phyloP scores from a whole-genome alignment of 139 green algal genomes.

The Closterium sp. region DNA sequence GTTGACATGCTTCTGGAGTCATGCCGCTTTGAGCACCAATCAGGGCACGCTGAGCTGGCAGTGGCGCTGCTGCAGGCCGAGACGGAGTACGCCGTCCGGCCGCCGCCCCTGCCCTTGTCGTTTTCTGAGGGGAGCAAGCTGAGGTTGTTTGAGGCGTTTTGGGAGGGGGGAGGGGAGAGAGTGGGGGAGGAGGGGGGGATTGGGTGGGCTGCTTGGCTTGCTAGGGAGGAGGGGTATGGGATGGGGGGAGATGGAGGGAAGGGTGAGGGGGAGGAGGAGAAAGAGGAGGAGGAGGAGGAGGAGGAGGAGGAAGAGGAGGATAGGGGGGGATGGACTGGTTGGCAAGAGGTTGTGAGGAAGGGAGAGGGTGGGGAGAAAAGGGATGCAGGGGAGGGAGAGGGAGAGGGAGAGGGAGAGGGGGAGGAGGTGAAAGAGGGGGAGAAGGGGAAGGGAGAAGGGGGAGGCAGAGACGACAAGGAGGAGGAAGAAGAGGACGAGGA shows the following conservation, averaged over 20 bases:
- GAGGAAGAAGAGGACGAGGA: constrained; percentile 7
- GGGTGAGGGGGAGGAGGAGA: background rate
- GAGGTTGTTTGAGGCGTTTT: constrained; percentile 71
- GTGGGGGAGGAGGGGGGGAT: constrained; percentile 60
- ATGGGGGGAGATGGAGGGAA: background rate
- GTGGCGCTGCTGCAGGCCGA: constrained; percentile 58
- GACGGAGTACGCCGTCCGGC: constrained; percentile 73
- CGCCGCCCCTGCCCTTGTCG: constrained; percentile 38
- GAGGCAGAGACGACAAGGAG: background rate
- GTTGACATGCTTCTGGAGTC: constrained; percentile 41
- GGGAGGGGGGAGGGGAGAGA: constrained; percentile 59
- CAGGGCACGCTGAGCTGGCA: constrained; percentile 42
- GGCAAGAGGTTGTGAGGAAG: constrained; percentile 17
- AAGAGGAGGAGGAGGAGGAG: constrained; percentile 14
- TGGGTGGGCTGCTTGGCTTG: constrained; percentile 64
- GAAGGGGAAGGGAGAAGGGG: constrained; percentile 5
- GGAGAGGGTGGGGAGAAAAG: background rate
- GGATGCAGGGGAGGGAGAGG: background rate
- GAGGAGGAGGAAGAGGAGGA: constrained; percentile 42
- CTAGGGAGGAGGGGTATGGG: constrained; percentile 13
- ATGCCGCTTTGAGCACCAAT: constrained; percentile 37
- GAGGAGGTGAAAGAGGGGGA: constrained; percentile 10
- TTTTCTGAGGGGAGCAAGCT: constrained; percentile 50
- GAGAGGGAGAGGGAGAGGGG: background rate
- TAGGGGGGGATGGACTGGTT: constrained; percentile 45